Evolutionary conservation across 768 basidiomycete species (phyloP).

Genomic region (Sporobolomyces pararoseus): DNA sequence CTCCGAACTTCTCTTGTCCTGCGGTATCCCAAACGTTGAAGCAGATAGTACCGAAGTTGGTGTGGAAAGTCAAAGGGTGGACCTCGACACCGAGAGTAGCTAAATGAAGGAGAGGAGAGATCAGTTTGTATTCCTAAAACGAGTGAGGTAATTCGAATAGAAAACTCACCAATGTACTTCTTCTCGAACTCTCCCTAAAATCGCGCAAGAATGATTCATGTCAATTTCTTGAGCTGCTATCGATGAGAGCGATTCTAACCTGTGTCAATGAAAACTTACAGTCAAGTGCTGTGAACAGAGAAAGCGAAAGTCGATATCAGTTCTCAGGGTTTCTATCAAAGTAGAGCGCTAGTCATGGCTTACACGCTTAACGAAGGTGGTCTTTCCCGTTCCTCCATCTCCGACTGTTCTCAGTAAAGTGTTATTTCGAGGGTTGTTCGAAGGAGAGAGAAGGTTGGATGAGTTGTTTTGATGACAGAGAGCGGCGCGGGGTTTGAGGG

Average conservation of each 20-base stretch:
- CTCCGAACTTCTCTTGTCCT: constrained; percentile 99
- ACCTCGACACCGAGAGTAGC: constrained; percentile 99
- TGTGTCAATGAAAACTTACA: too few species aligned
- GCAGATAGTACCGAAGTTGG: constrained; percentile 97
- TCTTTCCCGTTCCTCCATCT: constrained; percentile 87
- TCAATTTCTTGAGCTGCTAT: too few species aligned
- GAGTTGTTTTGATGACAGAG: constrained; percentile 21
- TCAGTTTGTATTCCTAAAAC: background rate
- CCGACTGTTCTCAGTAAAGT: constrained; percentile 69
- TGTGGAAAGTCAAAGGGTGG: constrained; percentile 87
- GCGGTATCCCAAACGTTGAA: constrained; percentile 99
- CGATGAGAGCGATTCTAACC: too few species aligned
- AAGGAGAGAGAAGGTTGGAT: constrained; percentile 31
- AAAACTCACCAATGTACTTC: constrained; percentile 57
- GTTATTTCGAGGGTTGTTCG: background rate
- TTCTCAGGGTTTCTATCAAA: background rate
- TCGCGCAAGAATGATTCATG: constrained; percentile 6
- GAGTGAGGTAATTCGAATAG: background rate
- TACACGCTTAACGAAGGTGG: constrained; percentile 41
- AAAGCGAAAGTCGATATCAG: background rate
- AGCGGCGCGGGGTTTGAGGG: constrained; percentile 23
- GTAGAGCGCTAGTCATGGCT: background rate
- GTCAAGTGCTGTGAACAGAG: constrained; percentile 35
- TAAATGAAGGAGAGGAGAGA: constrained; percentile 49
- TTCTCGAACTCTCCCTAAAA: constrained; percentile 90